Base-by-base conservation (phyloP, 225 moss, liverwort and hornwort genomes). In the Marchantia polymorpha region DNA sequence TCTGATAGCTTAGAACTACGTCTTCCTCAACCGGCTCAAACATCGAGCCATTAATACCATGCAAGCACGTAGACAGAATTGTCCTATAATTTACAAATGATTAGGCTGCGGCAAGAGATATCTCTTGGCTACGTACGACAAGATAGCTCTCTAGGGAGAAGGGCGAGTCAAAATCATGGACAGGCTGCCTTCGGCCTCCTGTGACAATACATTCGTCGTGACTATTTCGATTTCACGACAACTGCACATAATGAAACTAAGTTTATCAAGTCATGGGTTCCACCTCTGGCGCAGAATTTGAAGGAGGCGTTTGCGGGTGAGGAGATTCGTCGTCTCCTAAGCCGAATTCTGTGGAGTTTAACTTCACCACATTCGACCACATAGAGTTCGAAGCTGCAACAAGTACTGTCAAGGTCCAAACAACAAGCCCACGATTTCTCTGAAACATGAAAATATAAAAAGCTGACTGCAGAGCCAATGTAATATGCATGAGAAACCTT, bases 281-380 rank as follows among this genome's bases (percentile, higher is more conserved):
- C 53, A 84, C 89, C 79, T 89, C 88, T 19, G 87, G 69, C 3
- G 83, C 64, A 30, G 81, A 83, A 81, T 82, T 90, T 23, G 93
- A 84, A 52, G 93, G 88, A 6, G 91, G 93, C 68, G 92, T 89
- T 73, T 88, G 92, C 5, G 92, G 83, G 25, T 84, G 88, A 15
- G 88, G 89, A 71, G 90, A 90, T 54, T 75, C 74, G 0, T 78
- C 89, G 10, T 83, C 90, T 23, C 88, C 91, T 73, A 90, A 82
- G 59, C 89, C 89, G 49, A 90, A 91, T 22, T 89, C 94, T 15
- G 88, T 83, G 7, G 86, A 71, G 74, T 89, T 89, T 10, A 91
- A 83, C 77, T 91, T 86, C 76, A 91, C 92, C 12, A 88, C 88
- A 39, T 91, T 93, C 68, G 88, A 87, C 95, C 91, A 93, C 88